phyloP scores from a whole-genome alignment of 768 basidiomycete species.

The Rhizopogon vinicolor region DNA sequence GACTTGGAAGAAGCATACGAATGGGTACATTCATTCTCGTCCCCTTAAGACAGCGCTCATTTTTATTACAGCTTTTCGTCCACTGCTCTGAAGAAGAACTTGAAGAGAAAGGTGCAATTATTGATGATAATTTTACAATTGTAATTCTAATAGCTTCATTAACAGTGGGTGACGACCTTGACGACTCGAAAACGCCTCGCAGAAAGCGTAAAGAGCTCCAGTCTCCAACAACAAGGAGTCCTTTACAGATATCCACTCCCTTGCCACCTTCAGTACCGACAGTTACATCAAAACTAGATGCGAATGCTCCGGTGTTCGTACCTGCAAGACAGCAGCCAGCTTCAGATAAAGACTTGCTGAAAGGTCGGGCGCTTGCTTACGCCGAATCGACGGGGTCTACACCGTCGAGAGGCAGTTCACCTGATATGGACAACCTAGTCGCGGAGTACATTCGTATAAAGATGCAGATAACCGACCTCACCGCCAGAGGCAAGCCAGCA shows the following conservation, averaged over 20 bases:
- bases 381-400: conserved; percentile 14
- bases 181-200: conserved; percentile 11
- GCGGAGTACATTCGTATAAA: conserved; percentile 59
- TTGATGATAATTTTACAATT: background rate
- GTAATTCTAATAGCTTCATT: background rate
- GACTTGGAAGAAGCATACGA: conserved; percentile 88
- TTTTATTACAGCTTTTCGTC: conserved; percentile 48
- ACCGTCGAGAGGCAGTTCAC: conserved; percentile 26
- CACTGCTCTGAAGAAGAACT: conserved; percentile 63
- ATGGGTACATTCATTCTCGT: conserved; percentile 58
- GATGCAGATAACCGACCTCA: conserved; percentile 47
- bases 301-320: conserved; percentile 35
- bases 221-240: conserved; percentile 2
- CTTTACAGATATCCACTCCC: background rate
- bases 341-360: conserved; percentile 9
- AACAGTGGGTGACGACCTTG: conserved; percentile 4
- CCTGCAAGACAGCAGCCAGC: conserved; percentile 19
- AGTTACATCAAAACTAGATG: conserved; percentile 30
- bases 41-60: conserved; percentile 6
- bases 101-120: conserved; percentile 31
- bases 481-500: conserved; percentile 24
- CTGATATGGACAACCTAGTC: conserved; percentile 52
- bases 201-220: conserved; percentile 1
- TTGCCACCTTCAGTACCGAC: conserved; percentile 5
- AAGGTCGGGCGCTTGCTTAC: conserved; percentile 10